phyloP scores from a whole-genome alignment of 768 basidiomycete genomes.

The Paxillus involutus region DNA sequence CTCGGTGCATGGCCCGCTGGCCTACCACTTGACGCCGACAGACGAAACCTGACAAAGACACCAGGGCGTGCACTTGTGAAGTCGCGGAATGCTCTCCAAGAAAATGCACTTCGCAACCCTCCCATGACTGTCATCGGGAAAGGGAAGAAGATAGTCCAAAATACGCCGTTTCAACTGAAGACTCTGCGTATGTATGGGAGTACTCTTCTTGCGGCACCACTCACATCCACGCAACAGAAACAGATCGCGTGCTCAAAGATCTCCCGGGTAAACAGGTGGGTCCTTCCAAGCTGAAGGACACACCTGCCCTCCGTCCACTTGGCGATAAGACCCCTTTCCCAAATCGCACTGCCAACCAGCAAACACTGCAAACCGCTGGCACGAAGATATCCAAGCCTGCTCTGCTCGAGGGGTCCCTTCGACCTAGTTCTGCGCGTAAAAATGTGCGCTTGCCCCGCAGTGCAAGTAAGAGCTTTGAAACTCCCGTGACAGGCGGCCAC shows the following conservation, averaged over 20 bases:
- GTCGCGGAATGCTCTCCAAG: conserved; percentile 40
- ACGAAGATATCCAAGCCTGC: conserved; percentile 37
- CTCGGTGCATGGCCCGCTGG: conserved; percentile 24
- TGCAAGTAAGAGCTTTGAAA: conserved; percentile 54
- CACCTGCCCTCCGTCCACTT: conserved; percentile 46
- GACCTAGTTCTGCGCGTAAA: conserved; percentile 70
- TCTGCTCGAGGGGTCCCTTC: conserved; percentile 44
- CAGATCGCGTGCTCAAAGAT: conserved; percentile 21
- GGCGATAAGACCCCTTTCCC: conserved; percentile 77
- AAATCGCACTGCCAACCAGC: conserved; percentile 46
- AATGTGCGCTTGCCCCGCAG: conserved; percentile 57
- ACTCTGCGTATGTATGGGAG: conserved; percentile 26
- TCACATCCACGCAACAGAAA: conserved; percentile 11
- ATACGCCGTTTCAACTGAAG: conserved; percentile 34
- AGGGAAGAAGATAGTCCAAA: conserved; percentile 39
- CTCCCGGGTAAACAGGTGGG: conserved; percentile 26
- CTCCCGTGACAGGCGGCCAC: conserved; percentile 62
- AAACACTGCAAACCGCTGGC: conserved; percentile 32
- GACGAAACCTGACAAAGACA: conserved; percentile 42
- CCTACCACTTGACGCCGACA: conserved; percentile 28
- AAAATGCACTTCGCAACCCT: conserved; percentile 46
- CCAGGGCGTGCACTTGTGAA: conserved; percentile 50
- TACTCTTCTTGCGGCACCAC: too few relatives aligned
- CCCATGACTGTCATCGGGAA: conserved; percentile 45
- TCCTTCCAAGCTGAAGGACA: conserved; percentile 23